Base-by-base conservation (phyloP, 352 stramenopile genomes). In the Peronospora destructor region DNA sequence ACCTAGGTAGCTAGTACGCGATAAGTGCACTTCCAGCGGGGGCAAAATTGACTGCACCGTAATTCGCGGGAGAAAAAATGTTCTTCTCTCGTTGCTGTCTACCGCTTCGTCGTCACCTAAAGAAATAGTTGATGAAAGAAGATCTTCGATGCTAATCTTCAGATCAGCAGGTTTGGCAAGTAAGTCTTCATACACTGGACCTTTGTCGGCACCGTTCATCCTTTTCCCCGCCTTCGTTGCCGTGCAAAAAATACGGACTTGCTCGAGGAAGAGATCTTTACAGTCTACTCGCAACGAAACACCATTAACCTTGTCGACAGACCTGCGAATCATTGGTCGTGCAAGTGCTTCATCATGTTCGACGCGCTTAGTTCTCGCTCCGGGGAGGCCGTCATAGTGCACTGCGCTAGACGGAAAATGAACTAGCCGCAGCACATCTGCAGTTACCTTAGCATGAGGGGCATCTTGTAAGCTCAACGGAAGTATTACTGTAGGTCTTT, bases 401-500 rank as follows among this genome's bases (percentile, higher is more conserved):
- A 82, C 62, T 23, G 63, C 49, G 53, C 73, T 88, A n/a, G 71
- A 61, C 13, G 79, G 82, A 16, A 71, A 79, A 35, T 93, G 82
- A 6, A 68, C 49, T 25, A 93, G 39, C n/a, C 61, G 51, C 7
- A 93, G 43, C 11, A 59, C 46, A 6, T 84, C 64, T 16, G 79
- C 74, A 2, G 68, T 84, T 19, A 88, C 54, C 34, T 80, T 73
- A 28, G 76, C 63, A 39, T 91, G 78, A 23, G 76, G 61, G 6
- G 66, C 49, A 38, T 85, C 63, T 25, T 70, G 37, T 19, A 85
- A 64, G 32, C 59, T 64, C 29, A 88, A 68, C 2, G 82, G 82
- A 25, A 93, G 56, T 25, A 91, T 66, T 25, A 91, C 40, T 0
- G 73, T 84, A 13, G 82, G 80, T n/a, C 76, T 74, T 25, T 72